A percentile compares a stretch with the other conserved stretches of the same genome.
These are phyloP conservation scores for Aristolochia californica DNA, from an alignment of 164 flowering plant species.

Conservation along the genomic window DNA sequence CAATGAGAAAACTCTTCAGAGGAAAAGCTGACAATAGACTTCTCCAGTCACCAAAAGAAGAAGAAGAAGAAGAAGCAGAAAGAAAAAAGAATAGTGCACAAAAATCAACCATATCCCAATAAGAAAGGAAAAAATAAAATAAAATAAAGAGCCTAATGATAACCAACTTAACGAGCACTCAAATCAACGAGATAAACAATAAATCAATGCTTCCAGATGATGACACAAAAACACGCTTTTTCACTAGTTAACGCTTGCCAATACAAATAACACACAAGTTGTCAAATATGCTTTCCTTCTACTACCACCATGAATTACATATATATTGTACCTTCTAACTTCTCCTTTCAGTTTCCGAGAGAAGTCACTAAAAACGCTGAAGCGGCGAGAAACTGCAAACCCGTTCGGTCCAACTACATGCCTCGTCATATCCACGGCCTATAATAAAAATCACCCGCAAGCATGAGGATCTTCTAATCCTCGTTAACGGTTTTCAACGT, in stretches of 20 bases:
- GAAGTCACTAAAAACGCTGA: slow-evolving; percentile 72
- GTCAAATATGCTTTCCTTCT: neutral
- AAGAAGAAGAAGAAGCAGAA: neutral
- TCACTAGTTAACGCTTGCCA: neutral
- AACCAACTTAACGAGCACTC: neutral
- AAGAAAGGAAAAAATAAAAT: too few relatives aligned
- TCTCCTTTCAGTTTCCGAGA: slow-evolving; percentile 67
- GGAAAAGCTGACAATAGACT: too few relatives aligned
- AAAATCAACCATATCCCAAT: neutral
- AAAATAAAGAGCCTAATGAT: neutral
- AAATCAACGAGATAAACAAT: neutral
- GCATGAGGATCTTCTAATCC: neutral
- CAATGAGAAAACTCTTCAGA: too few relatives aligned
- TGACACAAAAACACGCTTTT: neutral
- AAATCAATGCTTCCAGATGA: neutral
- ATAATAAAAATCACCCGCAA: neutral
- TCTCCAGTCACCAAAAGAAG: neutral
- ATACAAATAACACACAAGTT: neutral
- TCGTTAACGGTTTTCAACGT: neutral
- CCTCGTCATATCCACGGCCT: slow-evolving; percentile 21
- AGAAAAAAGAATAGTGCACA: neutral
- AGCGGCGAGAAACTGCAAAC: slow-evolving; percentile 33
- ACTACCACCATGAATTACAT: neutral
- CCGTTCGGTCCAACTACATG: slow-evolving; percentile 23
- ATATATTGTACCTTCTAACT: slow-evolving; percentile 25